Percentiles rank a stretch among this genome's conserved stretches.
phyloP scores from a whole-genome alignment of 805 yeast species.

The Jamesozyma lodderae region DNA sequence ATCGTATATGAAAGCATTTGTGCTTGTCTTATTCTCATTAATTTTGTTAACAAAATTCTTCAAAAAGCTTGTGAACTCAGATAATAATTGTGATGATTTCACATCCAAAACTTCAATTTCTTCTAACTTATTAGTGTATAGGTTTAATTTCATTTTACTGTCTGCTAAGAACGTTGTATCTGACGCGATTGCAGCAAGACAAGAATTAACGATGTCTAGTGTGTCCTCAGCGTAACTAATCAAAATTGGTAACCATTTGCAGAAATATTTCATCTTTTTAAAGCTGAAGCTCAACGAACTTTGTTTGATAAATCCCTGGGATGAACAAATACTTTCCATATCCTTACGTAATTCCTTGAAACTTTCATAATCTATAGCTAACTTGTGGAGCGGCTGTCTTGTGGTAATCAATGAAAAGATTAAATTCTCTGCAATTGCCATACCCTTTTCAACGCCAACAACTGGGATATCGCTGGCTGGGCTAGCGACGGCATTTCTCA shows the following conservation, averaged over 20 bases:
- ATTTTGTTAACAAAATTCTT: slow-evolving; percentile 25
- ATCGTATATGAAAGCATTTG: slow-evolving; percentile 40
- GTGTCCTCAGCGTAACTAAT: slow-evolving; percentile 27
- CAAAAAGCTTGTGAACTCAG: slow-evolving; percentile 24
- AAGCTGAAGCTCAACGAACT: slow-evolving; percentile 7
- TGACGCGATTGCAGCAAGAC: background rate
- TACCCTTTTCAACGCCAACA: slow-evolving; percentile 62
- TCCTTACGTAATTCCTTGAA: slow-evolving; percentile 14
- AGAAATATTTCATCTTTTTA: slow-evolving; percentile 9
- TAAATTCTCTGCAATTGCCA: slow-evolving; percentile 68
- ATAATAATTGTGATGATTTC: slow-evolving; percentile 6
- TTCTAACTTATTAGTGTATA: slow-evolving; percentile 8
- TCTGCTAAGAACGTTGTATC: slow-evolving; percentile 16
- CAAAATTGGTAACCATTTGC: slow-evolving; percentile 30
- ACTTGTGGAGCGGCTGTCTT: slow-evolving; percentile 38
- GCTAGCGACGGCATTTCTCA: slow-evolving; percentile 53
- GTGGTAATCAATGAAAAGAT: slow-evolving; percentile 47
- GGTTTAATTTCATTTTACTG: slow-evolving; percentile 10
- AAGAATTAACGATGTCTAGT: slow-evolving; percentile 9
- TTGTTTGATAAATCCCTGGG: slow-evolving; percentile 16
- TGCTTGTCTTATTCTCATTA: slow-evolving; percentile 31
- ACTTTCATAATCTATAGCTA: slow-evolving; percentile 16
- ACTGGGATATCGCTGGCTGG: slow-evolving; percentile 65
- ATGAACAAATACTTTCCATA: slow-evolving; percentile 16
- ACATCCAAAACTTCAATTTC: slow-evolving; percentile 14